Conservation (phyloP, 257 asterid genomes). For the Nicotiana noctiflora region DNA sequence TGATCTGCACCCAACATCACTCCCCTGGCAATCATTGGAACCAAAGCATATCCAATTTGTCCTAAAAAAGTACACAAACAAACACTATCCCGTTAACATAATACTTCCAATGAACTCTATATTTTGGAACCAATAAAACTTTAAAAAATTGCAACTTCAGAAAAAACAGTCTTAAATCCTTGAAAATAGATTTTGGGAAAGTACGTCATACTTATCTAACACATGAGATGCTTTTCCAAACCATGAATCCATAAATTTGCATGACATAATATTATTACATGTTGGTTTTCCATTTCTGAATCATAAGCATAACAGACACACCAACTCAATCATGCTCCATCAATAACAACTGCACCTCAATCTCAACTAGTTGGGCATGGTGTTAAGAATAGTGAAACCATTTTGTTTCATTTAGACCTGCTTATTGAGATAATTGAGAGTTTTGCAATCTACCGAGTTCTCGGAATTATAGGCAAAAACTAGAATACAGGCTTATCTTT, state of each 20-base stretch:
- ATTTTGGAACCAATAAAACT: neutral
- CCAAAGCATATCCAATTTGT: conserved; percentile 93
- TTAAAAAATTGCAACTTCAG: neutral
- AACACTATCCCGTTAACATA: neutral
- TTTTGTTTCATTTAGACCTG: neutral
- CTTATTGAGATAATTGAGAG: neutral
- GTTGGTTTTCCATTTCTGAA: too few relatives aligned
- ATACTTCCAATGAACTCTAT: neutral
- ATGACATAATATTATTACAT: neutral
- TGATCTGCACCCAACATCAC: conserved; percentile 87
- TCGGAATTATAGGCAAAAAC: neutral
- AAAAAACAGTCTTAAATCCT: neutral
- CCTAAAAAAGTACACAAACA: conserved; percentile 37
- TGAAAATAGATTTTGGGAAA: neutral
- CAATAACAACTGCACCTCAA: neutral
- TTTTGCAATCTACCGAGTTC: neutral
- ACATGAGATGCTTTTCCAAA: neutral
- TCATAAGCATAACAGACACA: neutral
- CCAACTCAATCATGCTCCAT: neutral
- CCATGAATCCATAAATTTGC: neutral
- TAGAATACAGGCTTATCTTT: too few relatives aligned
- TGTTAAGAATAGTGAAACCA: too few relatives aligned
- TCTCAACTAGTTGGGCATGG: neutral
- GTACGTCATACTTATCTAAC: neutral
- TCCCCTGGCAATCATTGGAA: conserved; percentile 94